Base-by-base conservation (phyloP, 129 eudicot genomes). In the Helianthus tuberosus region DNA sequence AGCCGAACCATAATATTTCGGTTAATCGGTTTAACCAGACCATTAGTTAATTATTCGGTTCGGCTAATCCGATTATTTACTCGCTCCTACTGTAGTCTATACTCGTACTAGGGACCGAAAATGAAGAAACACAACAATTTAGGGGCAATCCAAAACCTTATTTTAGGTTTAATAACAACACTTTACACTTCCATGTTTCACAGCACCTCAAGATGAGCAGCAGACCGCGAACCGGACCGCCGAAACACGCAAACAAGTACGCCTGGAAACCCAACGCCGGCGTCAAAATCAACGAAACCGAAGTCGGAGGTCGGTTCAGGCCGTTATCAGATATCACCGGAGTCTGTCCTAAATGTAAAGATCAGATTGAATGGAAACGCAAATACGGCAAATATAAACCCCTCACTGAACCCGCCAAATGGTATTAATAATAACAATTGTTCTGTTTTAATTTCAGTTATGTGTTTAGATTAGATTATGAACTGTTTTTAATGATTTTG, bases 181-280 rank as follows among this genome's bases (percentile, higher is more conserved):
- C 58, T 49, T 6, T 39, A 32, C 44, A 9, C 5, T 57, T 16
- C 53, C 46, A 38, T 14, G 64, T 35, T n/a, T 6, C 32, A 8
- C 67, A 20, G 15, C 13, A 60, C 41, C 10, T 11, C 17, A 78
- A 66, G 64, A 90, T 81, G 91, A 85, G 87, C 71, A 53, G 84
- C 86, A 64, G 74, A 3, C 82, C 67, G 12, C 80, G 78, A 1
- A 68, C 76, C 53, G 96, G 99, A 52, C 97, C 99, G 41, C 99
- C 97, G 25, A 88, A 89, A 75, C 99, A 95, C 88, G 94, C 85
- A 54, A 95, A 95, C 86, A 85, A 88, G 41, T 77, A 46, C 85
- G 94, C 96, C 69, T 95, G 99, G 97, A 89, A 88, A 76, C 97
- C 97, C 17, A 86, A 95, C 49, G 89, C 85, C 87, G 91, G 91